Evolutionary conservation across 768 basidiomycete genomes (phyloP), one percentile per base, ranked within the genome.

Genomic region (Calocera cornea): DNA sequence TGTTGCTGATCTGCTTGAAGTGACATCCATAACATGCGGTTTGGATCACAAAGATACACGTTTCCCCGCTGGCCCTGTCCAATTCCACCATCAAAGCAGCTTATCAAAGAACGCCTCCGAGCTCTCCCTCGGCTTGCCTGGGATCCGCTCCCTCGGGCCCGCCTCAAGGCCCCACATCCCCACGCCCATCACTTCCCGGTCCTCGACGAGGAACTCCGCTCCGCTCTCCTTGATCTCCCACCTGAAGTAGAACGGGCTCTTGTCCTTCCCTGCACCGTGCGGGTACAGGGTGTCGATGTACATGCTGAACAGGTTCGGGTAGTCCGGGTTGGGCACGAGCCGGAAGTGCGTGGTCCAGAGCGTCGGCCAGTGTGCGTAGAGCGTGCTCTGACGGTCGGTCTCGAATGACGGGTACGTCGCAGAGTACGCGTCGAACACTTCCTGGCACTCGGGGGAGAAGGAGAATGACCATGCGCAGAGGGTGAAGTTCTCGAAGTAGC

Each of bases 401-500:
- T 24, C 24, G 44, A 47, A 47, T 7, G 44, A 47, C 8, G 19
- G 19, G 19, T 47, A 47, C 5, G 44, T 47, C 24, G 44, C 44
- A 7, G 44, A 7, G 44, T 47, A 47, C 19, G 44, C 44, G 44
- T 17, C 16, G 19, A 47, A 47, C 19, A 47, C 44, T 7, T 5
- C 16, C 5, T 19, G 5, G 44, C 44, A 47, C 19, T 17, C 44
- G 44, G 44, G 8, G 44, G 3, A 3, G 44, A 19, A 8, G 44
- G 44, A 47, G 44, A 24, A 17, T 5, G 44, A 24, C 19, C 24
- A 47, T 41, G 74, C 70, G 64, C 80, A 82, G 16, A 82, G 73
- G 1, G 75, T 75, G 63, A 81, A 67, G 1, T 73, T 65, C 38
- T 77, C 78, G 44, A 47, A 47, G 41, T 82, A 82, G 17, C 79